Percentiles rank a stretch among this genome's conserved stretches.
phyloP scores from a whole-genome alignment of 208 protist genomes.

The Porcisia deanei region DNA sequence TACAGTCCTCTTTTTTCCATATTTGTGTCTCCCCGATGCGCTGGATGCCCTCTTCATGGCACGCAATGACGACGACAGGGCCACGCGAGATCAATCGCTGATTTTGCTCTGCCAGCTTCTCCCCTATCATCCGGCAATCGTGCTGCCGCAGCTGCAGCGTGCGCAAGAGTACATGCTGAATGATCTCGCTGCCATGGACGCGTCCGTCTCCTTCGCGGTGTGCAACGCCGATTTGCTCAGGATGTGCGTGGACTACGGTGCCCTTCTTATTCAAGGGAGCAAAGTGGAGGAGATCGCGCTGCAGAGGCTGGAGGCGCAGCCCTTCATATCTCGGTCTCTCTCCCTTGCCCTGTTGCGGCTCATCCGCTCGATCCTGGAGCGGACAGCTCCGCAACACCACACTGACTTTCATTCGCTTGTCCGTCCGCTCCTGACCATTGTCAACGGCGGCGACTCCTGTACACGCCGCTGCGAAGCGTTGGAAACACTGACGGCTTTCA shows the following conservation, averaged over 20 bases:
- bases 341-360: conserved; percentile 72
- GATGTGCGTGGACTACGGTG: conserved; percentile 71
- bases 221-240: conserved; percentile 60
- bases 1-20: conserved; percentile 62
- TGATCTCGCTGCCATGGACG: conserved; percentile 78
- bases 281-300: conserved; percentile 70
- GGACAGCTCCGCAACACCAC: conserved; percentile 59
- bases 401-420: conserved; percentile 53
- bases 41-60: conserved; percentile 86
- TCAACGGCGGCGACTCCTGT: conserved; percentile 77
- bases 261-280: conserved; percentile 62
- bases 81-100: conserved; percentile 55
- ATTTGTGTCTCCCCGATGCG: conserved; percentile 78
- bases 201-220: conserved; percentile 75
- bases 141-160: conserved; percentile 70
- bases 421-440: conserved; percentile 62
- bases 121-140: conserved; percentile 61
- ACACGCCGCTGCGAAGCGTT: conserved; percentile 62
- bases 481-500: conserved; percentile 73
- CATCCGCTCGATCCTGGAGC: conserved; percentile 72
- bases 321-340: conserved; percentile 77
- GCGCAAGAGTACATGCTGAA: conserved; percentile 84
- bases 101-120: conserved; percentile 81
- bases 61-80: conserved; percentile 70
- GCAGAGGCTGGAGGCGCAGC: conserved; percentile 56